Percentiles rank a stretch among this genome's conserved stretches.
Conservation (phyloP, 768 basidiomycete genomes). For the Trametes elegans region DNA sequence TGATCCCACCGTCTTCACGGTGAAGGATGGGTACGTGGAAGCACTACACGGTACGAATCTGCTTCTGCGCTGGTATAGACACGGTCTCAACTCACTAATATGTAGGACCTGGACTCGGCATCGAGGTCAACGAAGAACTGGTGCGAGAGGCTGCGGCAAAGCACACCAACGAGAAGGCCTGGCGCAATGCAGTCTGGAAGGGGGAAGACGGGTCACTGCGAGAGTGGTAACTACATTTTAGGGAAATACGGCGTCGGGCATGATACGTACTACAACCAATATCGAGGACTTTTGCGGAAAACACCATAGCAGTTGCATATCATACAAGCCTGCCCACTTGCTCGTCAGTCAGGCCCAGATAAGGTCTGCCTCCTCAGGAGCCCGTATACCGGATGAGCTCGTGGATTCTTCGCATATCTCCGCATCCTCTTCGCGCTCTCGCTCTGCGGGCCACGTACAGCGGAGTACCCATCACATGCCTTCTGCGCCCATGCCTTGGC, state of each 20-base stretch:
- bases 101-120: slow-evolving; percentile 57
- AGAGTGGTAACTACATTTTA: slow-evolving; percentile 51
- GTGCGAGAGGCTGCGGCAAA: slow-evolving; percentile 40
- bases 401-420: slow-evolving; percentile 18
- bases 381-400: slow-evolving; percentile 18
- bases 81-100: not conserved
- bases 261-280: not conserved
- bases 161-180: slow-evolving; percentile 42
- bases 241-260: not conserved
- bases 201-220: slow-evolving; percentile 52
- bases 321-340: no score
- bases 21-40: slow-evolving; percentile 50
- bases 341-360: slow-evolving; percentile 10
- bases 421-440: slow-evolving; percentile 12
- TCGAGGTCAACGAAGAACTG: slow-evolving; percentile 56
- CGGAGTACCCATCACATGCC: slow-evolving; percentile 8
- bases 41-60: slow-evolving; percentile 38
- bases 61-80: not conserved
- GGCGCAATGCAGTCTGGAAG: slow-evolving; percentile 57
- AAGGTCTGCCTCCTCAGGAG: slow-evolving; percentile 13
- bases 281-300: no score
- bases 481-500: slow-evolving; percentile 14
- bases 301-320: no score
- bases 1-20: slow-evolving; percentile 50
- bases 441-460: not conserved